Base-by-base conservation (phyloP, 768 basidiomycete species). In the Pleurotus ostreatus region DNA sequence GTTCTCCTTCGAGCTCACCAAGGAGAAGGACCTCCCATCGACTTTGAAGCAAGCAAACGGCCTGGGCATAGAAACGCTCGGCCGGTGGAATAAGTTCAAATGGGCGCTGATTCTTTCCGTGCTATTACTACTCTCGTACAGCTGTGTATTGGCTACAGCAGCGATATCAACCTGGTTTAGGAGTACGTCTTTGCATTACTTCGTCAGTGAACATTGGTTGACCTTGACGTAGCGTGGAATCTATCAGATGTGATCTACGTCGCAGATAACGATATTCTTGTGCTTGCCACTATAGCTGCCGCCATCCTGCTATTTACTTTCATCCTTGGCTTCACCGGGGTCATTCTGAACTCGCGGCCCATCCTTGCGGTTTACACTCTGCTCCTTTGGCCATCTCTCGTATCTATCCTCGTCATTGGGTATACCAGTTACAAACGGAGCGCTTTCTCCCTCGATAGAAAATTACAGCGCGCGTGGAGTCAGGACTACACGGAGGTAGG, bases 401-500 rank as follows among this genome's bases (percentile, higher is more conserved):
- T 80, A 25, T 76, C 82, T 3, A 64, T 88, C 53, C 75, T 84
- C 59, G 74, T 80, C 4, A 74, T 88, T 55, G 86, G 84, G 26
- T 88, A 88, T 63, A 72, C 75, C n/a, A 70, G 79, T 16, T 89
- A 88, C 70, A 82, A 83, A 61, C 79, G 84, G 37, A 72, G 73
- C 47, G 71, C 78, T 0, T 82, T 85, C 63, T 71, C 84, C 34
- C 76, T 90, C 56, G 84, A 85, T 59, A 74, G 79, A 59, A 89
- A 88, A 68, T 73, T 88, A 44, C 82, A 85, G 64, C 71, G 83
- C 57, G 76, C 82, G 11, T 90, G 88, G 88, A 84, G 80, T 59
- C 75, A 81, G 55, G 80, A 79, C 63, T 84, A 84, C 63, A 80
- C 81, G 15, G 73, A 79, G 18, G 61, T 71, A 3, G 84, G 79